phyloP scores from a whole-genome alignment of 2,329 filamentous ascomycete genomes.

The Esteya vermicola region DNA sequence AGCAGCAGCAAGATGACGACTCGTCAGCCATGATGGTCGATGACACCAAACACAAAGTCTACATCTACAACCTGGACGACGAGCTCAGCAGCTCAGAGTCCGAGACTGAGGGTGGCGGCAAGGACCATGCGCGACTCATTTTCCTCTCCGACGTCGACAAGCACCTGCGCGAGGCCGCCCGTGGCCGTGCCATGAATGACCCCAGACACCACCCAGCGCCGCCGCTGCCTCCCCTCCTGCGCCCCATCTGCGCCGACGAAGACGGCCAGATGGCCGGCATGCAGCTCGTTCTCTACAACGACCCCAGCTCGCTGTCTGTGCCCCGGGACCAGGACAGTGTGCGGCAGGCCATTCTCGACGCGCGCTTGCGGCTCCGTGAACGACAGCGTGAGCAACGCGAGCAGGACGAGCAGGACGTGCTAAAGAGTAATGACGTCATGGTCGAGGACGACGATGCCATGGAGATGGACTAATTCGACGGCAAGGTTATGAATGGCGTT shows the following conservation, averaged over 20 bases:
- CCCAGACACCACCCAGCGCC: too few species aligned
- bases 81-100: constrained; percentile 56
- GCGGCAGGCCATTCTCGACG: constrained; percentile 70
- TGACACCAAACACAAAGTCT: constrained; percentile 74
- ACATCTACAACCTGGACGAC: constrained; percentile 80
- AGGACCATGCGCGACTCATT: constrained; percentile 43
- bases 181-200: constrained; percentile 25
- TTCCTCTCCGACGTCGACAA: constrained; percentile 81
- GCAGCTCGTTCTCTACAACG: constrained; percentile 73
- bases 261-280: constrained; percentile 42
- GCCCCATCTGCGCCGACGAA: constrained; percentile 43
- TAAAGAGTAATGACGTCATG: background rate
- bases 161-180: constrained; percentile 43
- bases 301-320: constrained; percentile 63
- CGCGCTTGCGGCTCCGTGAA: constrained; percentile 53
- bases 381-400: constrained; percentile 28
- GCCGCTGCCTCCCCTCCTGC: constrained; percentile 5
- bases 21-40: constrained; percentile 59
- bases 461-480: constrained; percentile 39
- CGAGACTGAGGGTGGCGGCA: constrained; percentile 3
- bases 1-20: constrained; percentile 26
- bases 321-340: constrained; percentile 64
- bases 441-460: constrained; percentile 44
- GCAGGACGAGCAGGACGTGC: constrained; percentile 4
- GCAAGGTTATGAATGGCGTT: background rate